Evolutionary conservation across 2,329 filamentous ascomycete genomes (phyloP), one percentile per base, ranked within the genome.

Genomic region (Neofusicoccum parvum): DNA sequence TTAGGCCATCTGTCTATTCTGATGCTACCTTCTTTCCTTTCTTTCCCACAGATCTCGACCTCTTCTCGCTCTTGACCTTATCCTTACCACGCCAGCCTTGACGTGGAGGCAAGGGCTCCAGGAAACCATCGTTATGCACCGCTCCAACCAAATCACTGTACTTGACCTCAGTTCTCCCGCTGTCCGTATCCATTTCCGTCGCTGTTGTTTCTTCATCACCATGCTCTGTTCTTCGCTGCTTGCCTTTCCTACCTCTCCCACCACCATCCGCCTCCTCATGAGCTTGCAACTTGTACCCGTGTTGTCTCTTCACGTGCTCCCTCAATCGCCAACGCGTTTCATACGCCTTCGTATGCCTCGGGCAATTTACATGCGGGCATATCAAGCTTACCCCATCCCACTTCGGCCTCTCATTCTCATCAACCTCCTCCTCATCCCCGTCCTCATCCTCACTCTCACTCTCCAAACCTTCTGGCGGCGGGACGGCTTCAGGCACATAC

Each of bases 71-170:
- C n/a, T 43, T 17, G n/a, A 6, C 32, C n/a, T 3, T 3, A 14
- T 59, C 43, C 10, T 15, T 46, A 17, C 15, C 15, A 10, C 43
- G 20, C 56, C 56, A 60, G 6, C 56, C 56, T 4, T 14, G 41
- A 9, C 56, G 56, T 34, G 23, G 3, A n/a, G 20, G 15, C 27
- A 60, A 7, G 10, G 56, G 43, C 15, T 81, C 80, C 70, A 92
- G 69, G 71, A 90, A 92, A 0, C 89, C 87, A 74, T 92, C 89
- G 1, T 87, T 83, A 70, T 91, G 89, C 20, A 91, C 86, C 0
- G 82, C 88, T 0, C 88, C 89, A 9, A 82, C 69, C 70, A 87
- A 15, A 11, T 64, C 50, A 11, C n/a, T 6, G 36, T 48, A 11
- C 43, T 36, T 37, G n/a, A 4, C 32, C 3, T 17, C 27, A 32